A percentile compares a stretch with the other conserved stretches of the same genome.
phyloP scores from a whole-genome alignment of 768 basidiomycete genomes.

The Leccinum imitatum region DNA sequence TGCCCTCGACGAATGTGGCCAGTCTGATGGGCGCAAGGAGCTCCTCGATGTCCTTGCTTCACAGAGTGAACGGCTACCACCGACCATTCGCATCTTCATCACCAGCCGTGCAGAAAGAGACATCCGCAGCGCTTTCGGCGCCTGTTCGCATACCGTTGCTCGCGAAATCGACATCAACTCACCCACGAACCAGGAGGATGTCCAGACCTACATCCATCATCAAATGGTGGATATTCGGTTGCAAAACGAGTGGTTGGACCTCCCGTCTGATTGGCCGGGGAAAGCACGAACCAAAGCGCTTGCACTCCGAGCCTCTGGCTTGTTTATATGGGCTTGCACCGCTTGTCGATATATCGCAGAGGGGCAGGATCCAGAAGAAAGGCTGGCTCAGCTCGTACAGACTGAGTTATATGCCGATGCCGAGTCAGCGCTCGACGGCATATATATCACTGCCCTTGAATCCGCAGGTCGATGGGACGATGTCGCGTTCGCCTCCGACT shows the following conservation, averaged over 20 bases:
- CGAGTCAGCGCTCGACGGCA: slow-evolving; percentile 29
- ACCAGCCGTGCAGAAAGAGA: slow-evolving; percentile 34
- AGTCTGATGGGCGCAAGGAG: slow-evolving; percentile 23
- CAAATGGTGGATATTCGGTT: slow-evolving; percentile 25
- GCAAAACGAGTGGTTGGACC: slow-evolving; percentile 28
- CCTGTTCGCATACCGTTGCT: slow-evolving; percentile 12
- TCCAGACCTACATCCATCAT: slow-evolving; percentile 27
- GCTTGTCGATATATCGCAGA: slow-evolving; percentile 34
- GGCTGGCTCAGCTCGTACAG: slow-evolving; percentile 25
- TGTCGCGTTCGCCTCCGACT: slow-evolving; percentile 27
- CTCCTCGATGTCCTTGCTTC: slow-evolving; percentile 30
- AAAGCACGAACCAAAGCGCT: slow-evolving; percentile 16
- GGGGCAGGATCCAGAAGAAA: slow-evolving; percentile 32
- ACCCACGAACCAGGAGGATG: slow-evolving; percentile 24
- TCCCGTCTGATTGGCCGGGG: slow-evolving; percentile 34
- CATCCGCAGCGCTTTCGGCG: slow-evolving; percentile 20
- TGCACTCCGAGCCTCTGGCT: slow-evolving; percentile 29
- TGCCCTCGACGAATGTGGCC: slow-evolving; percentile 36
- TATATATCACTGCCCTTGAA: slow-evolving; percentile 33
- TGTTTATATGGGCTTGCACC: slow-evolving; percentile 35
- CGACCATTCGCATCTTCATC: slow-evolving; percentile 33
- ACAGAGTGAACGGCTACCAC: slow-evolving; percentile 17
- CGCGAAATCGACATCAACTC: slow-evolving; percentile 31
- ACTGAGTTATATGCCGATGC: slow-evolving; percentile 24
- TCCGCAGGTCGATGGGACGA: slow-evolving; percentile 33